Base-by-base conservation (phyloP, 345 rosid species). In the Abelmoschus esculentus region DNA sequence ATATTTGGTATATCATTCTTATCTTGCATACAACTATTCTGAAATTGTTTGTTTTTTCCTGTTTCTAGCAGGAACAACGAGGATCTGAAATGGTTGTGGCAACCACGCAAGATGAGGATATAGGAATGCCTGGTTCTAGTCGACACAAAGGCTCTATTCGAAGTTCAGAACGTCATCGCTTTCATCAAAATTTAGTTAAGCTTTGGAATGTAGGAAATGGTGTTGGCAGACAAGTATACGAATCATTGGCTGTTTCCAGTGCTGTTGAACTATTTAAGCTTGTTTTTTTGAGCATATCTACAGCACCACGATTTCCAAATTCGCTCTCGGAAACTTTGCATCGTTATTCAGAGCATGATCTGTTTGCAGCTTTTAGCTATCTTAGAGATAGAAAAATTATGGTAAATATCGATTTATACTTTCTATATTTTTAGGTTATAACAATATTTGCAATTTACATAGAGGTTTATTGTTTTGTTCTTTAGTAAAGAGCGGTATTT, bases 211-310 rank as follows among this genome's bases (percentile, higher is more conserved):
- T 80, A 76, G 84, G 81, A 66, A 78, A 72, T 70, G 79, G 78
- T 61, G 71, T 76, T 49, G 75, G 68, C 66, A 80, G 81, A 80
- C 80, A 84, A 79, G 81, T 93, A 32, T 71, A 75, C 56, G 82
- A 81, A 54, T 86, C 96, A 53, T 80, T 91, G 86, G 96, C 99
- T 5, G 85, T 89, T 81, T 87, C 99, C 50, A 93, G 81, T 84
- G 99, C 99, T 47, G 83, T 87, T 64, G 99, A 93, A 80, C 82
- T 93, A 73, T 81, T 91, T 75, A 93, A 93, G 89, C 91, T 93
- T 22, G 88, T 89, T 61, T 93, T 93, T 59, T 79, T 93, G 87
- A 91, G 89, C 86, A 81, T 83, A 73, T 88, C 96, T 63, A 82
- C 83, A 73, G 84, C 87, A 64, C 79, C 87, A 40, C 85, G 81